Base-by-base conservation (phyloP, 495 filamentous ascomycete genomes). In the Aspergillus incahuasiensis region DNA sequence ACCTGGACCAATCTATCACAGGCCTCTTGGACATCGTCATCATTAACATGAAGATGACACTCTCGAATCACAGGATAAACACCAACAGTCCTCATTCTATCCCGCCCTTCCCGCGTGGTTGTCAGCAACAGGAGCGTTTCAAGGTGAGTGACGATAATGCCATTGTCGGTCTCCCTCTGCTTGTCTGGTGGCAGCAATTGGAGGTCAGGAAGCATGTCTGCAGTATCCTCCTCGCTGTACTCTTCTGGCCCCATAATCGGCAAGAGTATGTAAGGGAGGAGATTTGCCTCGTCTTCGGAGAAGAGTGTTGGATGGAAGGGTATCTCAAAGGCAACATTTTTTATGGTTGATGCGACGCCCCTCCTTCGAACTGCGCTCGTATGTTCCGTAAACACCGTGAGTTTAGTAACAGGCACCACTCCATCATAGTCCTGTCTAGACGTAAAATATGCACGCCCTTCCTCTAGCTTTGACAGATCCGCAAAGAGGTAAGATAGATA, bases 401-500 rank as follows among this genome's bases (percentile, higher is more conserved):
- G 74, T 74, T 97, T 97, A 44, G 87, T 88, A 52, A 92, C 75
- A 1, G 92, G 90, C 7, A 95, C 79, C n/a, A 91, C 80, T 2
- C 64, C 72, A 66, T 95, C 90, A 66, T 95, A 91, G 7, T 80
- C 77, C 62, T 91, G 89, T 48, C 77, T 80, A 3, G 73, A 78
- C 6, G 87, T 77, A 60, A 97, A 89, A 72, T 95, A 91, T 20
- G 81, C 64, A n/a, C 89, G 83, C 5, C 90, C 83, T 63, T 86
- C 77, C 18, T 81, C 74, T 57, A 85, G 77, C 64, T 95, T 94
- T 7, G 92, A 88, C 2, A 98, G 72, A 61, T 98, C 92, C 34
- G 92, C 94, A 69, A 97, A 94, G 44, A 96, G 73, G 65, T 97
- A 98, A 20, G 91, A 82, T 9, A 98, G 79, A 67, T 96, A 96